Evolutionary conservation across 176 grass and related monocot species (phyloP).

Genomic region (Secale cereale): DNA sequence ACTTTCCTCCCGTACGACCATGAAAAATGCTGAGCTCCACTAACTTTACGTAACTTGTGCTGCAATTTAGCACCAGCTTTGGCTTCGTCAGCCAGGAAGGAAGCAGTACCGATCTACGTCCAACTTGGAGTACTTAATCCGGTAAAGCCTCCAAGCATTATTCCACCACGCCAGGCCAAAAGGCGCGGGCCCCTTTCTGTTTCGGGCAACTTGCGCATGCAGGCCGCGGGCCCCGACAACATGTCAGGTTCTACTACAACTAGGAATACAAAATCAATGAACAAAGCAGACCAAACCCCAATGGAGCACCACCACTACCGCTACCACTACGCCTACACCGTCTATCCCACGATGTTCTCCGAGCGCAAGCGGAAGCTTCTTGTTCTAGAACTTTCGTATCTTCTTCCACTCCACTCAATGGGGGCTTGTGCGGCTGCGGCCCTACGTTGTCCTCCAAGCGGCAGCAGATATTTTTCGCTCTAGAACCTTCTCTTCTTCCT

Average conservation of each 20-base stretch:
- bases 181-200: background rate
- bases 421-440: background rate
- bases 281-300: background rate
- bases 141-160: slow-evolving; percentile 8
- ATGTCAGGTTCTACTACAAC: background rate
- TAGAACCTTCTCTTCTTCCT: slow-evolving; percentile 20
- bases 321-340: background rate
- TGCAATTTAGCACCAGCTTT: too few relatives aligned
- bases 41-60: too few relatives aligned
- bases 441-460: background rate
- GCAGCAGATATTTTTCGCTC: background rate
- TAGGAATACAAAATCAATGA: background rate
- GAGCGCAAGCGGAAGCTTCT: background rate
- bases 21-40: too few relatives aligned
- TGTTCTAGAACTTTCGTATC: slow-evolving; percentile 29
- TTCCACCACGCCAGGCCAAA: slow-evolving; percentile 23
- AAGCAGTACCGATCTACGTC: background rate
- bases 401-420: background rate
- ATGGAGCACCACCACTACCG: background rate
- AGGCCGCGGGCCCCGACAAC: background rate
- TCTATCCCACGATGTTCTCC: background rate
- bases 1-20: too few relatives aligned
- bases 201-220: slow-evolving; percentile 33
- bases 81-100: too few relatives aligned
- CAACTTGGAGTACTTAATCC: background rate